These are phyloP conservation scores for Geranium rotundifolium DNA, from an alignment of 345 rosid genomes.

Conservation along the genomic window DNA sequence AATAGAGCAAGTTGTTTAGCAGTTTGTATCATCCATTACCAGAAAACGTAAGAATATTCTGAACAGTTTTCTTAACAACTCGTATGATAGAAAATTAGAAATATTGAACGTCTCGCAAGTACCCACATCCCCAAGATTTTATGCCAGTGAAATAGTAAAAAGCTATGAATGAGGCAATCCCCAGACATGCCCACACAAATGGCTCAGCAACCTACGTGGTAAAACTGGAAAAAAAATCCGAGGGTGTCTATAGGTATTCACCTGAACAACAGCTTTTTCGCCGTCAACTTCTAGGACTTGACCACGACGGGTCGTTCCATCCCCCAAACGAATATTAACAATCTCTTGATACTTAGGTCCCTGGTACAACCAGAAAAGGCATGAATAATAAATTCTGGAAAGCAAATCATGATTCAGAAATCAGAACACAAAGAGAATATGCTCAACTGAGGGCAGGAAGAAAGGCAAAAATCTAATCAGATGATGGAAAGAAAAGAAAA, in stretches of 20 bases:
- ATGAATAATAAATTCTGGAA: background rate
- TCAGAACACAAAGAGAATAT: background rate
- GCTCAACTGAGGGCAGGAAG: background rate
- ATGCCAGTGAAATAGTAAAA: no score
- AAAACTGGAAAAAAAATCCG: no score
- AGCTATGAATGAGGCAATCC: no score
- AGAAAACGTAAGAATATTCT: no score
- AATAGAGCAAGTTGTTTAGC: no score
- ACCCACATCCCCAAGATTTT: no score
- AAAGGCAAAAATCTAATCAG: background rate
- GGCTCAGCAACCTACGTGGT: no score
- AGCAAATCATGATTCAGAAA: background rate
- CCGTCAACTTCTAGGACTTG: constrained; percentile 98
- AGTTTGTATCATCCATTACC: no score
- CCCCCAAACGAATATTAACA: constrained; percentile 86
- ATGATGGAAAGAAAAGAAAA: background rate
- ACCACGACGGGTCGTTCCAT: constrained; percentile 91
- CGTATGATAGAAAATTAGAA: no score
- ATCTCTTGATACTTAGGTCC: constrained; percentile 97
- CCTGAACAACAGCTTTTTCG: constrained; percentile 98
- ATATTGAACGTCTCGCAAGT: no score
- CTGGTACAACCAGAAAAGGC: constrained; percentile 18
- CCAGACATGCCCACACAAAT: no score
- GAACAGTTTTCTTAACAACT: no score
- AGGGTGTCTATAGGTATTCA: constrained; percentile 7